These are phyloP conservation scores for Penicillium janthinellum DNA, from an alignment of 2,329 filamentous ascomycete genomes.

Conservation along the genomic window DNA sequence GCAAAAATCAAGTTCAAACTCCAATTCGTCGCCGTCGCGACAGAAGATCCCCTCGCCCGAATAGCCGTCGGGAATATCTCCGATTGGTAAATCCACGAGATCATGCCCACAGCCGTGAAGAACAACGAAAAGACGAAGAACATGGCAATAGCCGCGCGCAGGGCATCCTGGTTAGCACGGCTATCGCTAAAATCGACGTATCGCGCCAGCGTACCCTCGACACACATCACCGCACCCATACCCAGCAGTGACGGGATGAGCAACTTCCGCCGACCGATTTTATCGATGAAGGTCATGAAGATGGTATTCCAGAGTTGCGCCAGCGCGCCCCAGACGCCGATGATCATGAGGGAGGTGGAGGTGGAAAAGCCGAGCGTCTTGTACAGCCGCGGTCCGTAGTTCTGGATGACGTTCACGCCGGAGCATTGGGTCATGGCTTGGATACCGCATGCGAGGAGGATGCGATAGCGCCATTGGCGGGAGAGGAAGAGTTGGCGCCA, in stretches of 20 bases:
- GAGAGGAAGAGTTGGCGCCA: slow-evolving; percentile 48
- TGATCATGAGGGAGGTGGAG: slow-evolving; percentile 52
- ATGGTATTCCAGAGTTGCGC: slow-evolving; percentile 53
- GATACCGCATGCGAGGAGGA: slow-evolving; percentile 52
- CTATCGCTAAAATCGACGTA: slow-evolving; percentile 36
- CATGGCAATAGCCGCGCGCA: slow-evolving; percentile 51
- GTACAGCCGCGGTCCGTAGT: slow-evolving; percentile 50
- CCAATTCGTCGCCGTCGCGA: slow-evolving; percentile 52
- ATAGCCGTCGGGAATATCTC: slow-evolving; percentile 52
- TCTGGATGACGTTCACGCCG: slow-evolving; percentile 52
- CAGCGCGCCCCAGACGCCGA: slow-evolving; percentile 54
- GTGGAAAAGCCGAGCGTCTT: slow-evolving; percentile 48
- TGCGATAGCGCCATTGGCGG: slow-evolving; percentile 48
- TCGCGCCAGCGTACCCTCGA: slow-evolving; percentile 45
- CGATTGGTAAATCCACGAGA: slow-evolving; percentile 52
- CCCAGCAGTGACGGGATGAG: slow-evolving; percentile 50
- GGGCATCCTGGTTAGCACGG: slow-evolving; percentile 36
- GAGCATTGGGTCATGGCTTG: slow-evolving; percentile 54
- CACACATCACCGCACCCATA: slow-evolving; percentile 43
- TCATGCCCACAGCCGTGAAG: slow-evolving; percentile 49
- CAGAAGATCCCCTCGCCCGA: slow-evolving; percentile 45
- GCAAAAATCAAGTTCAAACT: slow-evolving; percentile 51
- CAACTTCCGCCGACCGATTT: slow-evolving; percentile 52
- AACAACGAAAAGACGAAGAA: slow-evolving; percentile 52
- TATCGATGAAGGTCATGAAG: slow-evolving; percentile 51